phyloP scores from a whole-genome alignment of 2,329 filamentous ascomycete genomes.

The Fusarium ambrosium region DNA sequence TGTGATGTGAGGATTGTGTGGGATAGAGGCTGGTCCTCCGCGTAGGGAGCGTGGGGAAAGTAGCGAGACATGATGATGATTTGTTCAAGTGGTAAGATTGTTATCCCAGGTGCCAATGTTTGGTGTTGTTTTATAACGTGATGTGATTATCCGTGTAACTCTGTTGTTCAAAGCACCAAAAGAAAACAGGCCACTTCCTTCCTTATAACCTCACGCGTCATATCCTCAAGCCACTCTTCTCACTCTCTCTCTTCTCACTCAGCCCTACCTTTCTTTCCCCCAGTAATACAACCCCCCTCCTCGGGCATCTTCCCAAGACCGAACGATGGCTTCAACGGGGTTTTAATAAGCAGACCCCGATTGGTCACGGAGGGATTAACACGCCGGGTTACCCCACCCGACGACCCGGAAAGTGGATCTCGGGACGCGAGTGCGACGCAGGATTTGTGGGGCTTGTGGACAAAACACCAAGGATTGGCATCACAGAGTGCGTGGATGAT shows the following conservation, averaged over 20 bases:
- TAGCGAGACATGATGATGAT: conserved; percentile 64
- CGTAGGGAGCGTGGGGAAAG: conserved; percentile 68
- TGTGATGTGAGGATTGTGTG: conserved; percentile 70
- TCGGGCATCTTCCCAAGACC: conserved; percentile 21
- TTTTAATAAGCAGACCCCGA: conserved; percentile 40
- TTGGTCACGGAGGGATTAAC: conserved; percentile 39
- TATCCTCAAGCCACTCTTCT: conserved; percentile 35
- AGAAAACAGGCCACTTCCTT: conserved; percentile 3
- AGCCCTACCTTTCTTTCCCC: conserved; percentile 10
- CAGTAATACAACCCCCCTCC: neutral
- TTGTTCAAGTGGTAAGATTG: neutral
- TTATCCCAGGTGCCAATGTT: neutral
- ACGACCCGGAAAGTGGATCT: neutral
- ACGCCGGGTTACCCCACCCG: conserved; percentile 31
- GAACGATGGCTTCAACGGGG: neutral
- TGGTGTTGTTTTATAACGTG: neutral
- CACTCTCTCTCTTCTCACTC: neutral
- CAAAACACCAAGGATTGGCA: conserved; percentile 3
- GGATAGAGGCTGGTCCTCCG: conserved; percentile 72
- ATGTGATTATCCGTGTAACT: neutral
- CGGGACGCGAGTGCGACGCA: conserved; percentile 29
- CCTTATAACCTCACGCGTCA: conserved; percentile 28
- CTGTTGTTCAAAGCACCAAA: neutral
- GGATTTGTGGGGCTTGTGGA: neutral
- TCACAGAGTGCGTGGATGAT: neutral